Conservation (phyloP, 345 rosid species). For the Cochlearia excelsa region DNA sequence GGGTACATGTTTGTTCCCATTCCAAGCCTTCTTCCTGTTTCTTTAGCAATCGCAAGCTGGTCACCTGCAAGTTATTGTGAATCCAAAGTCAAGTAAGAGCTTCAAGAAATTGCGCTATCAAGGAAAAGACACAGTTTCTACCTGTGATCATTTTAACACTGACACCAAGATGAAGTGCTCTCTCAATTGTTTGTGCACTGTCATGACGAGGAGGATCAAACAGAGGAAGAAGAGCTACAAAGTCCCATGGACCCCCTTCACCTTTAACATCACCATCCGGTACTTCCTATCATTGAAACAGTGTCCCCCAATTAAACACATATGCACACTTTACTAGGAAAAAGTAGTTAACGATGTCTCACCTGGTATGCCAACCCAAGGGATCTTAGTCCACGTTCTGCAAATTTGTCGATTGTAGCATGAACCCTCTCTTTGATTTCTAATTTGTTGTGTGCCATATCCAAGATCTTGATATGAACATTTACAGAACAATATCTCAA, state of each 20-base stretch:
- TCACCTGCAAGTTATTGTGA: slow-evolving; percentile 33
- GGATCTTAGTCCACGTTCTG: slow-evolving; percentile 62
- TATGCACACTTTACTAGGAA: too few species aligned
- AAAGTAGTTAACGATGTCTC: too few species aligned
- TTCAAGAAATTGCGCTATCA: too few species aligned
- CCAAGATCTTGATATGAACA: slow-evolving; percentile 39
- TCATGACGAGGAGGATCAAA: slow-evolving; percentile 64
- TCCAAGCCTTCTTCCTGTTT: slow-evolving; percentile 66
- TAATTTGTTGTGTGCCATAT: slow-evolving; percentile 51
- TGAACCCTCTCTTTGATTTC: slow-evolving; percentile 48
- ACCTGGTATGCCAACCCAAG: slow-evolving; percentile 50
- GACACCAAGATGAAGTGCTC: slow-evolving; percentile 61
- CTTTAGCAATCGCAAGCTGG: slow-evolving; percentile 64
- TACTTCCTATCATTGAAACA: slow-evolving; percentile 34
- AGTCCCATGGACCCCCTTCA: slow-evolving; percentile 68
- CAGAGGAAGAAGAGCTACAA: slow-evolving; percentile 68
- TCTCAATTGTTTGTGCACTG: slow-evolving; percentile 57
- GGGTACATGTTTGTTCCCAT: slow-evolving; percentile 94
- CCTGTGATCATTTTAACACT: slow-evolving; percentile 64
- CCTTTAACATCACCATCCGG: slow-evolving; percentile 53
- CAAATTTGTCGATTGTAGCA: slow-evolving; percentile 51
- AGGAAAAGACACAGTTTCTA: too few species aligned
- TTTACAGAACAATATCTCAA: neutral
- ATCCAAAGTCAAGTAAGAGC: too few species aligned
- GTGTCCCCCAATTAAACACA: too few species aligned